Percentiles rank a stretch among this genome's conserved stretches.
Conservation (phyloP, 2,329 filamentous ascomycete species). For the Colletotrichum chrysophilum region DNA sequence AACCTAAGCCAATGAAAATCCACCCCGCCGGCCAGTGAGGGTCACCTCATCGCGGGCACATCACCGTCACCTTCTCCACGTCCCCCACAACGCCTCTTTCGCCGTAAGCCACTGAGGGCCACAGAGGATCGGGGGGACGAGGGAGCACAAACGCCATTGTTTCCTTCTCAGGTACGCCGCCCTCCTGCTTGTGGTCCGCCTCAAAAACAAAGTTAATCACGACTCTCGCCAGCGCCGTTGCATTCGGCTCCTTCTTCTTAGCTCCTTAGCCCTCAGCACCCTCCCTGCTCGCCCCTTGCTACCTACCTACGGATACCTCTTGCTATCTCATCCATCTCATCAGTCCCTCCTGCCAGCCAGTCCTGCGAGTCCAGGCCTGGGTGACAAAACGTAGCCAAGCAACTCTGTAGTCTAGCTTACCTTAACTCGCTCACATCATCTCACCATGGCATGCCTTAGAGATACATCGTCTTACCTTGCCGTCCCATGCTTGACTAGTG, state of each 20-base stretch:
- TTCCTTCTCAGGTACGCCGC: constrained; percentile 14
- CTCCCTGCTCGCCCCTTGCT: background rate
- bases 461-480: background rate
- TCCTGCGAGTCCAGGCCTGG: background rate
- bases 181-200: background rate
- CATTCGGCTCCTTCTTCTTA: constrained; percentile 14
- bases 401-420: background rate
- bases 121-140: background rate
- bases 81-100: constrained; percentile 12
- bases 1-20: background rate
- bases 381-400: background rate
- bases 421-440: background rate
- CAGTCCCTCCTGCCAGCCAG: background rate
- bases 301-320: background rate
- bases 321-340: background rate
- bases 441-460: background rate
- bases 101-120: background rate
- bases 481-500: background rate
- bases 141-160: constrained; percentile 1
- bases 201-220: constrained; percentile 17
- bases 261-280: background rate
- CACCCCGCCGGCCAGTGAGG: background rate
- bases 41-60: constrained; percentile 19
- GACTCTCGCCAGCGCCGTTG: constrained; percentile 21
- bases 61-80: constrained; percentile 19